phyloP scores from a whole-genome alignment of 2,329 filamentous ascomycete genomes.

The Alternaria angustiovoidea region DNA sequence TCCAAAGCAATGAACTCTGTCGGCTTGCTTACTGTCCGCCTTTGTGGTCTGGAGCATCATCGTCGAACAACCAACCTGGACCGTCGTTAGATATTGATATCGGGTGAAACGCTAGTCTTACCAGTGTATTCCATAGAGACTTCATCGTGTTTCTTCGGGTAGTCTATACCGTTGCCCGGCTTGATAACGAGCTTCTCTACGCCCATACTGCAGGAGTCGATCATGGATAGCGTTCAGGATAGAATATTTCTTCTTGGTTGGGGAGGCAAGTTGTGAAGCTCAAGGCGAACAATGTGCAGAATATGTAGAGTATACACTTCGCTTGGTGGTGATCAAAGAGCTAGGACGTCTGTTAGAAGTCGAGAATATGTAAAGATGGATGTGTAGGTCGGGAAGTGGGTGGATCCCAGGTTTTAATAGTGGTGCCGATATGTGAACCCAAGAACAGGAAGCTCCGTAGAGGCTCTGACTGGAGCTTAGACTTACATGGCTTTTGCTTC shows the following conservation, averaged over 20 bases:
- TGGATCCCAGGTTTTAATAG: slow-evolving; percentile 33
- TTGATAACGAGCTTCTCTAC: slow-evolving; percentile 73
- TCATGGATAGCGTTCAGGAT: slow-evolving; percentile 1
- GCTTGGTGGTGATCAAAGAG: neutral
- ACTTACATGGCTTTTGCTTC: slow-evolving; percentile 27
- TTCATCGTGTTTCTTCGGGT: slow-evolving; percentile 71
- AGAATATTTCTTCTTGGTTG: neutral
- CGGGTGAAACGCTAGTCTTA: slow-evolving; percentile 14
- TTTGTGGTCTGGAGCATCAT: slow-evolving; percentile 65
- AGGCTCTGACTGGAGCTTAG: slow-evolving; percentile 34
- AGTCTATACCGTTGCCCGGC: slow-evolving; percentile 68
- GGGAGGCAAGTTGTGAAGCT: neutral
- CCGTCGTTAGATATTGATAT: slow-evolving; percentile 19
- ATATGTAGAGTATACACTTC: neutral
- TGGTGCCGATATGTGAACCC: slow-evolving; percentile 20
- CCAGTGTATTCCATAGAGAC: slow-evolving; percentile 91
- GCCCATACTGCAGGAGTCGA: slow-evolving; percentile 50
- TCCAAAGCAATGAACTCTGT: slow-evolving; percentile 4
- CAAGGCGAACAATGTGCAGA: neutral
- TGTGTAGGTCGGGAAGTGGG: slow-evolving; percentile 16
- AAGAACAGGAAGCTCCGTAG: slow-evolving; percentile 39
- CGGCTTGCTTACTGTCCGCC: slow-evolving; percentile 72
- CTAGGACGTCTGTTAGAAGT: neutral
- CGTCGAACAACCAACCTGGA: slow-evolving; percentile 75
- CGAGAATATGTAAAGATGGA: slow-evolving; percentile 4